phyloP scores from a whole-genome alignment of 495 filamentous ascomycete genomes.

The Annulohypoxylon maeteangense region DNA sequence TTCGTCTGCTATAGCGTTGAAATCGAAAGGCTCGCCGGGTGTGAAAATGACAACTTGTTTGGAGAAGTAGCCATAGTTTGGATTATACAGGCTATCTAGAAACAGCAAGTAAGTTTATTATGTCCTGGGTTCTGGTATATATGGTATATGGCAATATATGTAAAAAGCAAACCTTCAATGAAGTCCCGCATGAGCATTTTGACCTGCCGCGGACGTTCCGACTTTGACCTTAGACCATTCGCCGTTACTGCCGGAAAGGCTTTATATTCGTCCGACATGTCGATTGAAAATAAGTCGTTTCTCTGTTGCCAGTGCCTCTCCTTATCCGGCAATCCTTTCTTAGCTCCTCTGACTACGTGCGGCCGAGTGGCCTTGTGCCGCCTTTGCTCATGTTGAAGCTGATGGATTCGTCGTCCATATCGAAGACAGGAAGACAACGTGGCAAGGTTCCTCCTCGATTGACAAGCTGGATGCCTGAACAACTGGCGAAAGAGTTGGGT shows the following conservation, averaged over 20 bases:
- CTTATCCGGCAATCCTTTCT: slow-evolving; percentile 33
- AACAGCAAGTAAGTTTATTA: neutral
- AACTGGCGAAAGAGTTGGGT: slow-evolving; percentile 84
- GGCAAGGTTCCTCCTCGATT: slow-evolving; percentile 63
- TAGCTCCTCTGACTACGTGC: slow-evolving; percentile 29
- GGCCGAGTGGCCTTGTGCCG: slow-evolving; percentile 42
- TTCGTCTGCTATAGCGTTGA: slow-evolving; percentile 82
- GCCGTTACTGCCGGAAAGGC: slow-evolving; percentile 87
- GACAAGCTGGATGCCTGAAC: slow-evolving; percentile 77
- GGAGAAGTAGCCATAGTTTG: slow-evolving; percentile 96
- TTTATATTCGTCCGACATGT: slow-evolving; percentile 81
- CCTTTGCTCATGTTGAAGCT: slow-evolving; percentile 43
- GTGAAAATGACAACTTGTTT: slow-evolving; percentile 97
- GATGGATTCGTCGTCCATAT: slow-evolving; percentile 48
- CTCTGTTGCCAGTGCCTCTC: slow-evolving; percentile 84
- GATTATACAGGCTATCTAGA: slow-evolving; percentile 94
- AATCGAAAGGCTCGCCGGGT: slow-evolving; percentile 92
- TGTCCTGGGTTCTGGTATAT: neutral
- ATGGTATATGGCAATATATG: neutral
- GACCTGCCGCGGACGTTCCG: slow-evolving; percentile 82
- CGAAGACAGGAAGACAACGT: slow-evolving; percentile 54
- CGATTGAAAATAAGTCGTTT: slow-evolving; percentile 71
- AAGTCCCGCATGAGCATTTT: slow-evolving; percentile 99
- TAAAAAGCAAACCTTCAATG: slow-evolving; percentile 78
- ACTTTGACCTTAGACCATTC: slow-evolving; percentile 73